Evolutionary conservation across 495 filamentous ascomycete species (phyloP).

Genomic region (Sordaria brevicollis): DNA sequence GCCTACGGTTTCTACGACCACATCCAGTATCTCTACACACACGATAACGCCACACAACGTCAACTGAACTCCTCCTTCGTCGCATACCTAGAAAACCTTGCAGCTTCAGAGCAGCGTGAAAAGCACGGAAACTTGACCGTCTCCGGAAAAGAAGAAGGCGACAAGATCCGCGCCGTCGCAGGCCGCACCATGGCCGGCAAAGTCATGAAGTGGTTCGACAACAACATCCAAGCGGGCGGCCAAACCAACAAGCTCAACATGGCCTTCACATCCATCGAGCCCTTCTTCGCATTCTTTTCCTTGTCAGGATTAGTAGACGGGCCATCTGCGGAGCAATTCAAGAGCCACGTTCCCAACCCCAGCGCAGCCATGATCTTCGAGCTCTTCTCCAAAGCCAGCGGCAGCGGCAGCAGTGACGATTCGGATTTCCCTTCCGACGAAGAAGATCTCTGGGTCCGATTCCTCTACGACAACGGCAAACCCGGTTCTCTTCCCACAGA

Average conservation of each 20-base stretch:
- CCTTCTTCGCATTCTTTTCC: conserved; percentile 32
- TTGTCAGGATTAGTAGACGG: conserved; percentile 18
- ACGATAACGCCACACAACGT: conserved; percentile 16
- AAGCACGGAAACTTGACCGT: conserved; percentile 26
- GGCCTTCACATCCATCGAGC: conserved; percentile 32
- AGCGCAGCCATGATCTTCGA: conserved; percentile 34
- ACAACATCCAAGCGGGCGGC: conserved; percentile 20
- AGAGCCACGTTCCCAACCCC: conserved; percentile 20
- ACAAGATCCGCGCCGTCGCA: conserved; percentile 28
- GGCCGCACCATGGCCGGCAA: conserved; percentile 30
- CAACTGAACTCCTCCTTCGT: conserved; percentile 15
- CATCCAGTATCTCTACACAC: conserved; percentile 27
- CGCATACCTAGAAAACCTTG: conserved; percentile 15
- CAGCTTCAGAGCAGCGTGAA: conserved; percentile 23
- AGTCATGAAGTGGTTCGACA: conserved; percentile 15
- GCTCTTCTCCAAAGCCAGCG: conserved; percentile 24
- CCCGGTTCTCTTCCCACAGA: conserved; percentile 8
- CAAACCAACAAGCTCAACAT: conserved; percentile 26
- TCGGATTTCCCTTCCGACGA: conserved; percentile 11
- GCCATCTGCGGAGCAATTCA: conserved; percentile 7
- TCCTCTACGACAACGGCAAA: conserved; percentile 28
- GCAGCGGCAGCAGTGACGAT: too few species aligned
- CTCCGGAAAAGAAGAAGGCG: conserved; percentile 12
- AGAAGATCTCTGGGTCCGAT: conserved; percentile 27
- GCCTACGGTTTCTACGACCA: conserved; percentile 36